phyloP scores from a whole-genome alignment of 805 yeast genomes.

The Spathaspora hagerdaliae region DNA sequence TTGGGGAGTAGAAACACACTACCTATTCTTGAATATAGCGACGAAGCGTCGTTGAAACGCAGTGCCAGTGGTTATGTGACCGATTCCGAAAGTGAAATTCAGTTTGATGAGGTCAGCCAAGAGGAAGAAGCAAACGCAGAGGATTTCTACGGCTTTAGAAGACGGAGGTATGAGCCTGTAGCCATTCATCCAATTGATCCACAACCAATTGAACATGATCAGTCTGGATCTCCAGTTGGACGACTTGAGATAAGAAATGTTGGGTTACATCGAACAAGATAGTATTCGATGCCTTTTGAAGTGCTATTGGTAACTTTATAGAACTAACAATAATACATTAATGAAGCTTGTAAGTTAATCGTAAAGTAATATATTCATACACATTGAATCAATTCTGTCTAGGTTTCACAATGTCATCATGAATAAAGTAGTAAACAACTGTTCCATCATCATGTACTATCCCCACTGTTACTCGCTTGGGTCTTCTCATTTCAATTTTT shows the following conservation, averaged over 20 bases:
- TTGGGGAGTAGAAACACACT: constrained; percentile 4
- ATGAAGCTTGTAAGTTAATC: no score
- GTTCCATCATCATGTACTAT: constrained; percentile 65
- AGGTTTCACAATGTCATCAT: constrained; percentile 66
- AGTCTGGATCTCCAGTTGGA: no score
- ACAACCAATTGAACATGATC: no score
- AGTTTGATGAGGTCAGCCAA: neutral
- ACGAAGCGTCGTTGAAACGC: constrained; percentile 2
- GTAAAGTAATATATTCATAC: no score
- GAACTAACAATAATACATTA: no score
- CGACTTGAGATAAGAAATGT: no score
- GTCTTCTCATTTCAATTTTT: constrained; percentile 19
- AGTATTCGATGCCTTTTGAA: no score
- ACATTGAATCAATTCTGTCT: constrained; percentile 38
- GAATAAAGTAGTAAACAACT: constrained; percentile 62
- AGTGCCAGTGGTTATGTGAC: constrained; percentile 12
- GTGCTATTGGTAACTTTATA: no score
- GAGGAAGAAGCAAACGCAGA: constrained; percentile 1
- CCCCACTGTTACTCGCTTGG: constrained; percentile 48
- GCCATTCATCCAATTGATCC: no score
- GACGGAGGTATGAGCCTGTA: neutral
- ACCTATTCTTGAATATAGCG: neutral
- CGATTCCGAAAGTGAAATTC: constrained; percentile 9
- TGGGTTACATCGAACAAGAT: no score
- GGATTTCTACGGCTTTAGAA: constrained; percentile 5